Conservation (phyloP, 257 asterid genomes). For the Solanum infundibuliforme region DNA sequence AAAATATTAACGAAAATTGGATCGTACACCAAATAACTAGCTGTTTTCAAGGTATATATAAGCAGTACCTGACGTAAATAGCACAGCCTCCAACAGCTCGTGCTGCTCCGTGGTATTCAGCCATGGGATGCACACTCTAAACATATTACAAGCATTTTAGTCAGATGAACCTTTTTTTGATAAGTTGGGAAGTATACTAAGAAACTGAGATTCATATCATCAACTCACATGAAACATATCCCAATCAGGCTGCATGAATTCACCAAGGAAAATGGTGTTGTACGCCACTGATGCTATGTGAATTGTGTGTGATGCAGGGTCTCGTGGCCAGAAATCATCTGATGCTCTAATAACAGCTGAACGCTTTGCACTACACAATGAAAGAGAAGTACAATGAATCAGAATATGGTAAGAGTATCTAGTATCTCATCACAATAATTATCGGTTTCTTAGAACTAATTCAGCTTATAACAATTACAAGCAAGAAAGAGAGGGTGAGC, state of each 20-base stretch:
- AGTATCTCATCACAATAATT: neutral
- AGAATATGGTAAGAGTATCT: neutral
- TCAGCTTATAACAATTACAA: neutral
- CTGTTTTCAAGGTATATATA: neutral
- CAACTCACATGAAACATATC: slow-evolving; percentile 89
- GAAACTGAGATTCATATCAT: neutral
- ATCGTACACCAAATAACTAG: neutral
- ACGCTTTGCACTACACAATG: slow-evolving; percentile 46
- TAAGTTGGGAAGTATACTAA: neutral
- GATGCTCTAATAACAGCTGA: slow-evolving; percentile 79
- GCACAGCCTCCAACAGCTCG: slow-evolving; percentile 95
- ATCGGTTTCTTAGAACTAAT: neutral
- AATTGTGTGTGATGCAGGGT: slow-evolving; percentile 92
- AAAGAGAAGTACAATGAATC: neutral
- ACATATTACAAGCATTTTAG: neutral
- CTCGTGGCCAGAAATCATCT: slow-evolving; percentile 89
- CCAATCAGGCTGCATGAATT: slow-evolving; percentile 99
- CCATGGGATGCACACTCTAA: slow-evolving; percentile 88
- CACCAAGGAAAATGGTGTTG: slow-evolving; percentile 78
- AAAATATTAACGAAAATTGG: neutral
- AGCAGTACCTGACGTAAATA: slow-evolving; percentile 64
- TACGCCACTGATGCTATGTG: slow-evolving; percentile 95
- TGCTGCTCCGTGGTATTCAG: slow-evolving; percentile 90
- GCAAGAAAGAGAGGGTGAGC: neutral
- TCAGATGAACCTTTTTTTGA: neutral